Conservation (phyloP, 192 early-diverging fungal genomes). For the Rhizoclosmatium sp. region DNA sequence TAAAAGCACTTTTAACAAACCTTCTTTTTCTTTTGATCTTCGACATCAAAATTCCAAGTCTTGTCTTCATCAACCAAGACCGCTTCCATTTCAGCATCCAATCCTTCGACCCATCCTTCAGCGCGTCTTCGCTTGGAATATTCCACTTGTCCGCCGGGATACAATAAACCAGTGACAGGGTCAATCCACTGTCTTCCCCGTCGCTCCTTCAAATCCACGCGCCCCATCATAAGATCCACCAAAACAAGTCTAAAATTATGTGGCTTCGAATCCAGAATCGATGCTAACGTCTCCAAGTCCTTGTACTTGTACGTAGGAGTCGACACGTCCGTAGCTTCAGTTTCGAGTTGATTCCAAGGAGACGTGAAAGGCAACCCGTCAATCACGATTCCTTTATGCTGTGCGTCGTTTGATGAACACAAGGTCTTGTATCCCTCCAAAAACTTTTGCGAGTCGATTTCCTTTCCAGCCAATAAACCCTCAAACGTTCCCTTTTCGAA, state of each 20-base stretch:
- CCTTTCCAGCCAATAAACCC: constrained; percentile 30
- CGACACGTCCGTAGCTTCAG: not conserved
- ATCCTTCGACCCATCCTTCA: constrained; percentile 45
- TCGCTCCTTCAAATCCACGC: constrained; percentile 44
- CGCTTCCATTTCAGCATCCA: constrained; percentile 29
- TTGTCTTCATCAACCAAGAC: constrained; percentile 36
- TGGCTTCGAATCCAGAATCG: constrained; percentile 12
- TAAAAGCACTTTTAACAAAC: not conserved
- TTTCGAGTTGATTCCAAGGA: not conserved
- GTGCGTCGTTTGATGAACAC: constrained; percentile 28
- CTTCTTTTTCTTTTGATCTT: not conserved
- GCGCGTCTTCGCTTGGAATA: constrained; percentile 45
- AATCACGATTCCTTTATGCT: constrained; percentile 45
- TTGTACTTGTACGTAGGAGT: not conserved
- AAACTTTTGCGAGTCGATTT: constrained; percentile 27
- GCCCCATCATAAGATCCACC: constrained; percentile 46
- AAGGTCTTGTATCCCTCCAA: constrained; percentile 33
- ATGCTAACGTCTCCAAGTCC: constrained; percentile 27
- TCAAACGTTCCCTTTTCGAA: constrained; percentile 22
- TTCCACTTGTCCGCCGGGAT: constrained; percentile 55
- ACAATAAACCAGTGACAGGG: constrained; percentile 49
- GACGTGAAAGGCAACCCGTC: constrained; percentile 43
- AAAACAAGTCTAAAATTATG: constrained; percentile 39
- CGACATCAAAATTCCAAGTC: constrained; percentile 35
- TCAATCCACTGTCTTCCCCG: constrained; percentile 51